Evolutionary conservation across 1,139 yeast genomes (phyloP), one percentile per base, ranked within the genome.

Genomic region (Sugiyamaella xylanicola): DNA sequence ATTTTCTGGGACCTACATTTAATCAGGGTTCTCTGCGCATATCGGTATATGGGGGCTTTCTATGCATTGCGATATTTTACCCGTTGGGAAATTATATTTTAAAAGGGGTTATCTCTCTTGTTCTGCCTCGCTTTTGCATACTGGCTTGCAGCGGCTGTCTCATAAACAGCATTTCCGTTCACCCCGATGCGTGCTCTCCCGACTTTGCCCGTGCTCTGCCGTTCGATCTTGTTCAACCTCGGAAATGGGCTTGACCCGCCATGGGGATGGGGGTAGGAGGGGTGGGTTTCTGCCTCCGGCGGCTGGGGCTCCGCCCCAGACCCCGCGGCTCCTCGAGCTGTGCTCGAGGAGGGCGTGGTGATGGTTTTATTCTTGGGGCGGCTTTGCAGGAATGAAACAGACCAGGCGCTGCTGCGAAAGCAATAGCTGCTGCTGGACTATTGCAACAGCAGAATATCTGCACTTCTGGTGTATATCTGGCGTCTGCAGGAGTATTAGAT

Each of bases 191-290:
- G 37, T 13, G 9, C 4, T 5, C 21, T 15, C 37, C 47, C 47
- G 47, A 37, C 13, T 43, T 43, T 13, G 19, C n/a, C 47, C 47
- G 47, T 43, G 29, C n/a, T n/a, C n/a, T n/a, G n/a, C n/a, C n/a
- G n/a, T n/a, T n/a, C n/a, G n/a, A 25, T 25, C 29, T 25, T 25
- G 29, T 9, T 25, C n/a, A n/a, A n/a, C n/a, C n/a, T n/a, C n/a
- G n/a, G n/a, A n/a, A n/a, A n/a, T n/a, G n/a, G n/a, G n/a, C n/a
- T n/a, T n/a, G n/a, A n/a, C n/a, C n/a, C n/a, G n/a, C n/a, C n/a
- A n/a, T n/a, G n/a, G n/a, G n/a, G n/a, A n/a, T n/a, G n/a, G n/a
- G n/a, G n/a, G n/a, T n/a, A n/a, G n/a, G n/a, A n/a, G n/a, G n/a
- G n/a, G n/a, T n/a, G n/a, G n/a, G n/a, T n/a, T n/a, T n/a, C n/a